Evolutionary conservation across 2,329 filamentous ascomycete species (phyloP).

Genomic region (Mycosphaerella sp.): DNA sequence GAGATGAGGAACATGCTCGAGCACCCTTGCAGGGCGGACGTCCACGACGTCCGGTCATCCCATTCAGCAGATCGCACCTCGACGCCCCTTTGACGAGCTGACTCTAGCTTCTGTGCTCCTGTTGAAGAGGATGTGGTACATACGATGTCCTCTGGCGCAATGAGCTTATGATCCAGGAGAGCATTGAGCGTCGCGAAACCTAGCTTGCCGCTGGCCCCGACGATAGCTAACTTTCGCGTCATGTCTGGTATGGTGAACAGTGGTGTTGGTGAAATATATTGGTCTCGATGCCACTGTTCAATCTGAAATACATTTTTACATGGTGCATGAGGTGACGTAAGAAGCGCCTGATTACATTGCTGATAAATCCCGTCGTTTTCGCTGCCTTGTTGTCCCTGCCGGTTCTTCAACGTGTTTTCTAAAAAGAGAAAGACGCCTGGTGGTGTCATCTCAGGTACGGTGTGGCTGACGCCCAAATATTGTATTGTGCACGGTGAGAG

Average conservation of each 20-base stretch:
- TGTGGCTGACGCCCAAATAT: no score
- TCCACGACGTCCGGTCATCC: conserved; percentile 34
- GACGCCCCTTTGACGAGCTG: conserved; percentile 23
- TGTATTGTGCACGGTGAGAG: no score
- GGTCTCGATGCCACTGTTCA: not conserved
- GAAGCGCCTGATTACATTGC: not conserved
- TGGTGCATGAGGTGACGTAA: not conserved
- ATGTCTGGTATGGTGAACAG: not conserved
- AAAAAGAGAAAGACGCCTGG: not conserved
- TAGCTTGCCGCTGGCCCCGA: conserved; percentile 43
- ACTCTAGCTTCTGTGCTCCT: conserved; percentile 27
- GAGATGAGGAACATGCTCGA: conserved; percentile 43
- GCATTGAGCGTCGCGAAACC: conserved; percentile 40
- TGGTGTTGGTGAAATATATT: not conserved
- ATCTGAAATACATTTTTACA: not conserved
- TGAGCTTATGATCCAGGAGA: conserved; percentile 38
- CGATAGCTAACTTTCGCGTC: conserved; percentile 34
- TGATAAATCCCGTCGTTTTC: not conserved
- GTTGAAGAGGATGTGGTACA: conserved; percentile 32
- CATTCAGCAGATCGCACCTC: conserved; percentile 37
- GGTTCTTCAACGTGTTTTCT: not conserved
- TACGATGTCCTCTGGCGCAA: conserved; percentile 36
- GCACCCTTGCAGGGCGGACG: conserved; percentile 34
- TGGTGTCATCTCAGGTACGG: not conserved
- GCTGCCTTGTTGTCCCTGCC: not conserved